A percentile compares a stretch with the other conserved stretches of the same genome.
These are phyloP conservation scores for Rhododendron kiyosumense DNA, from an alignment of 148 eudicot species.

Conservation along the genomic window DNA sequence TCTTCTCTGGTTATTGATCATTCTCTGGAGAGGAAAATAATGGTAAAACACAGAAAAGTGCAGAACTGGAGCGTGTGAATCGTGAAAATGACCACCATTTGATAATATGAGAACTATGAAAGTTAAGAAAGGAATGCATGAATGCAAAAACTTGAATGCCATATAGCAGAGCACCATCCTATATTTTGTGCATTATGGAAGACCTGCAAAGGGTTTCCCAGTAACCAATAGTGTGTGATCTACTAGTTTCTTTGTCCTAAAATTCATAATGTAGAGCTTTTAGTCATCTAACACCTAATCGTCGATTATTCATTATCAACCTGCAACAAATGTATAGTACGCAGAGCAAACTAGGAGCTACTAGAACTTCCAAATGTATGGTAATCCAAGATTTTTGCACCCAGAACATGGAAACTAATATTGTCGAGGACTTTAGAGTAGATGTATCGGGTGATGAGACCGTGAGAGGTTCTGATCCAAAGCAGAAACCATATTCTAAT, in stretches of 20 bases:
- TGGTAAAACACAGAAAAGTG: neutral
- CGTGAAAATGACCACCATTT: neutral
- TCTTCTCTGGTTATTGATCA: neutral
- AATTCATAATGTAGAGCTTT: neutral
- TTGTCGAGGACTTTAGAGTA: neutral
- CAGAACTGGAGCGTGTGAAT: neutral
- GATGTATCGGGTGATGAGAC: neutral
- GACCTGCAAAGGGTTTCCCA: neutral
- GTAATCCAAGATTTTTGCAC: too few species aligned
- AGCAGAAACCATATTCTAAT: neutral
- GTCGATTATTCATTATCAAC: neutral
- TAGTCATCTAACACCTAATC: neutral
- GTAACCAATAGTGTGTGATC: neutral
- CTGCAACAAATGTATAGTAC: slow-evolving; percentile 1
- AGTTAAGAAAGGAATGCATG: neutral
- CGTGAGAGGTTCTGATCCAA: neutral
- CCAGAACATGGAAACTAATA: neutral
- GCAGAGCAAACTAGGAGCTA: neutral
- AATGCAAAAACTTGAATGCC: neutral
- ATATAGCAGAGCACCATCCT: neutral
- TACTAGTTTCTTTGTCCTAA: neutral
- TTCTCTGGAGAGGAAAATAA: neutral
- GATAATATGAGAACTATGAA: neutral
- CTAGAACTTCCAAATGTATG: too few species aligned
- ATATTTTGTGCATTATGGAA: neutral